phyloP scores from a whole-genome alignment of 345 rosid genomes.

The Garcia nutans region DNA sequence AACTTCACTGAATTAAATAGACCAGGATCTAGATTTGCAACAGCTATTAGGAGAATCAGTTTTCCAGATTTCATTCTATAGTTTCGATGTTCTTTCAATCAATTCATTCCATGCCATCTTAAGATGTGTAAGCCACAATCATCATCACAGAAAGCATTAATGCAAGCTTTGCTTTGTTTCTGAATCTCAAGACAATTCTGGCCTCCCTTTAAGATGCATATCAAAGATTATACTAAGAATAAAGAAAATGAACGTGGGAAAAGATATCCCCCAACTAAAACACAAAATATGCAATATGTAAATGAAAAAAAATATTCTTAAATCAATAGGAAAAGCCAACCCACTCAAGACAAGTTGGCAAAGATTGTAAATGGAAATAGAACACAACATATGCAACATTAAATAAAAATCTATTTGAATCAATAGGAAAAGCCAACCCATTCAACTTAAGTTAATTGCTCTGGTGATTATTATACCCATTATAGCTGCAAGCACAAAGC shows the following conservation, averaged over 20 bases:
- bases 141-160: not conserved
- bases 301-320: not conserved
- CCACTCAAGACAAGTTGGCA: not conserved
- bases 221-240: not conserved
- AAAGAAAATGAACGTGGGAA: too few species aligned
- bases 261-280: not conserved
- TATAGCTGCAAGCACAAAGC: slow-evolving; percentile 98
- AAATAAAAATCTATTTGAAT: not conserved
- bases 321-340: not conserved
- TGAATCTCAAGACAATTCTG: not conserved
- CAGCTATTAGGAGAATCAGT: not conserved
- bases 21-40: not conserved
- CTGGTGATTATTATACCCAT: slow-evolving; percentile 58
- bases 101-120: not conserved
- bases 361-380: not conserved
- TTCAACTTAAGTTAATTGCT: not conserved
- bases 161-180: not conserved
- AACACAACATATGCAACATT: not conserved
- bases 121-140: not conserved
- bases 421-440: not conserved
- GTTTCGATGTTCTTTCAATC: not conserved
- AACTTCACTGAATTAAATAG: not conserved
- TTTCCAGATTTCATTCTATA: not conserved
- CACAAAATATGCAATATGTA: not conserved
- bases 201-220: not conserved